phyloP scores from a whole-genome alignment of 345 rosid species.

The Camelina neglecta region DNA sequence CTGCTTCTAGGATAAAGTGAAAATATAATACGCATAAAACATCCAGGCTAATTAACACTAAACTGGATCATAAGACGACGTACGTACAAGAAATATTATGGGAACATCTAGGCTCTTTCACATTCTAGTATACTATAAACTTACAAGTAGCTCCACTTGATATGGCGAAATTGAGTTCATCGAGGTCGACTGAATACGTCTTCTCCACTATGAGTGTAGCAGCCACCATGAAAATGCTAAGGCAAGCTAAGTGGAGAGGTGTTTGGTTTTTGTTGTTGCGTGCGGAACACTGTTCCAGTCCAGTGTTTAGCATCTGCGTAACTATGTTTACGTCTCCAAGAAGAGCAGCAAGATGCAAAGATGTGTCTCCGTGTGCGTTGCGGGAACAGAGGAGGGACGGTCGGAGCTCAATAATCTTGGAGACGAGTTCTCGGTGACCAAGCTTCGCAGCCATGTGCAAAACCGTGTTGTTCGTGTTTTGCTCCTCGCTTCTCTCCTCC shows the following conservation, averaged over 20 bases:
- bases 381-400: constrained; percentile 49
- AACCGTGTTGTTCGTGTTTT: constrained; percentile 34
- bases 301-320: neutral
- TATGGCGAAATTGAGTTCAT: constrained; percentile 26
- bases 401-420: constrained; percentile 48
- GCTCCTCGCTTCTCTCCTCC: constrained; percentile 8
- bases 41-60: too few species aligned
- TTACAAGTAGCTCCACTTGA: constrained; percentile 22
- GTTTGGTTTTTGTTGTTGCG: neutral
- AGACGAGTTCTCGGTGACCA: constrained; percentile 49
- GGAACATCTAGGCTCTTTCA: too few species aligned
- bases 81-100: too few species aligned
- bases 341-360: constrained; percentile 57
- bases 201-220: constrained; percentile 9
- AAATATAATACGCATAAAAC: neutral
- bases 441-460: constrained; percentile 52
- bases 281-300: too few species aligned
- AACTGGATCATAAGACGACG: too few species aligned
- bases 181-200: neutral
- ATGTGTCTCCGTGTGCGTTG: constrained; percentile 52
- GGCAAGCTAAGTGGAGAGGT: constrained; percentile 25
- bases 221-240: constrained; percentile 1
- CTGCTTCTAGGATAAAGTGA: constrained; percentile 43
- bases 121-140: neutral
- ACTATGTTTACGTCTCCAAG: constrained; percentile 45